A percentile compares a stretch with the other conserved stretches of the same genome.
Evolutionary conservation across 2,329 filamentous ascomycete genomes (phyloP).

Genomic region (Scedosporium minutisporum): DNA sequence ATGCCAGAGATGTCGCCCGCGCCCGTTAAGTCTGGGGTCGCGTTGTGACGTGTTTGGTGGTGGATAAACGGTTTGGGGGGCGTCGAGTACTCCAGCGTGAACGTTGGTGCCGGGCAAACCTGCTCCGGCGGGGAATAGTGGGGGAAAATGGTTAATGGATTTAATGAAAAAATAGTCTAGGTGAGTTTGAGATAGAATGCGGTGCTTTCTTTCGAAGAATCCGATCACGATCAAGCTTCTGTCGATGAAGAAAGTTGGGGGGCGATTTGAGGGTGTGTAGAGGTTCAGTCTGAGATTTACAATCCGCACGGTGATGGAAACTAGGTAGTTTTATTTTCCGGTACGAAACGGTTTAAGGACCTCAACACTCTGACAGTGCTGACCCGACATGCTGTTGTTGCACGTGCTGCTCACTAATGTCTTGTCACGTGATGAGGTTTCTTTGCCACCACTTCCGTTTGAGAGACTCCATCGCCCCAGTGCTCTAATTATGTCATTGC

Average conservation of each 20-base stretch:
- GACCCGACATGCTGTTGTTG: neutral
- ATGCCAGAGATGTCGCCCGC: conserved; percentile 16
- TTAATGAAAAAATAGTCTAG: neutral
- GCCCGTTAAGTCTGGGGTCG: conserved; percentile 7
- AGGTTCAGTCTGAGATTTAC: conserved; percentile 14
- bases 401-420: neutral
- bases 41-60: conserved; percentile 8
- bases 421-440: neutral
- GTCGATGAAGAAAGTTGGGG: conserved; percentile 11
- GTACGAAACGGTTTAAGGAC: neutral
- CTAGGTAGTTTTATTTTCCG: conserved; percentile 10
- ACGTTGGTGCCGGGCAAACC: neutral
- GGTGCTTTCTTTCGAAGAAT: neutral
- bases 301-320: conserved; percentile 16
- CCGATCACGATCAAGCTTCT: neutral
- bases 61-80: conserved; percentile 6
- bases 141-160: neutral
- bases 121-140: conserved; percentile 6
- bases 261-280: neutral
- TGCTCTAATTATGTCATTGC: neutral
- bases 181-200: neutral
- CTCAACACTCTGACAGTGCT: neutral
- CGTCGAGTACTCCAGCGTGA: conserved; percentile 6
- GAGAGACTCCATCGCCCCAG: neutral
- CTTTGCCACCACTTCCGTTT: neutral